Base-by-base conservation (phyloP, 495 filamentous ascomycete species). In the Neurospora intermedia region DNA sequence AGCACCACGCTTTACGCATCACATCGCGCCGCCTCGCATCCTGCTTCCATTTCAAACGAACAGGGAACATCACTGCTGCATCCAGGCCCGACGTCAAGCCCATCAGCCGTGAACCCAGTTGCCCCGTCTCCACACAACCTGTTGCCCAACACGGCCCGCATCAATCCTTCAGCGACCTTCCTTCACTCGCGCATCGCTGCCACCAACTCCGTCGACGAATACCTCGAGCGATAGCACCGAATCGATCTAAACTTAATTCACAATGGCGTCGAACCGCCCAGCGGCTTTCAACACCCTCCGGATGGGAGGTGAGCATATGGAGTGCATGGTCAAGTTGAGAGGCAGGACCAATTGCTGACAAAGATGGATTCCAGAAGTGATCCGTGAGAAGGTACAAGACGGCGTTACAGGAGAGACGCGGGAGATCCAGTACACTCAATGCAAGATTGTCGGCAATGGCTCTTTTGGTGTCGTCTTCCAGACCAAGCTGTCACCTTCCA, bases 391-490 rank as follows among this genome's bases (percentile, higher is more conserved):
- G 85, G 96, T 99, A 75, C 96, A 99, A 84, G 96, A 99, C 88
- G 96, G 96, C 78, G 85, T 96, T 77, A 98, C 96, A 1, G 96
- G 96, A 70, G 96, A 99, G 80, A 94, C 93, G 73, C 92, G 91
- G 81, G 96, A 99, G 78, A 91, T 99, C 84, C 93, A 96, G 80
- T 99, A 99, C 79, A 98, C 96, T 59, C 96, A 99, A 81, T 99
- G 96, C 85, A 99, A 99, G 85, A 98, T 99, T 75, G 96, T 99
- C n/a, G 96, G 96, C 77, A 99, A 99, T 83, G 96, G 96, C 71
- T 98, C 96, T 16, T 99, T 99, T 81, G 96, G 96, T 74, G 96
- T 99, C 27, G 96, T 99, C 74, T 99, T 99, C 81, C 96, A 99
- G 83, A 99, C 96, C 41, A 99, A 98, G 84, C 90, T 99, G 79